Evolutionary conservation across 305 asterid species (phyloP).

Genomic region (Solanum hybrid): DNA sequence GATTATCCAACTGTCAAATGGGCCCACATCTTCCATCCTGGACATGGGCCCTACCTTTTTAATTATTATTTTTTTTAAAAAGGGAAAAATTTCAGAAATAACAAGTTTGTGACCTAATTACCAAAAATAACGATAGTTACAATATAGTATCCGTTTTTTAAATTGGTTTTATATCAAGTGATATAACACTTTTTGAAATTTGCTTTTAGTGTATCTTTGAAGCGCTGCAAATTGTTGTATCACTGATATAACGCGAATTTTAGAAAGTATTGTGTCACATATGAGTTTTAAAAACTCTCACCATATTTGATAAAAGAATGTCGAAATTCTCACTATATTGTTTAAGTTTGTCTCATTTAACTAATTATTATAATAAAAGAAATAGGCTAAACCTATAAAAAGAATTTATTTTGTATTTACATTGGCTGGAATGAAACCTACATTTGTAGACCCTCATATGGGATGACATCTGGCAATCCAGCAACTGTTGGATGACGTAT

Average conservation of each 20-base stretch:
- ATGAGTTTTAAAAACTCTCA: neutral
- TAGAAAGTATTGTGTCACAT: neutral
- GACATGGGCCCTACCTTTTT: neutral
- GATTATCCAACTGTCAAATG: neutral
- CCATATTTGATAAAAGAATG: neutral
- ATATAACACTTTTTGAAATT: no score
- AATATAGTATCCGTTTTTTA: neutral
- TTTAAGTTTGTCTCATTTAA: neutral
- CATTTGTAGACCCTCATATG: neutral
- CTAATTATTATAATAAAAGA: neutral
- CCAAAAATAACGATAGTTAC: neutral
- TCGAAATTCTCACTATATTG: neutral
- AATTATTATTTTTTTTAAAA: no score
- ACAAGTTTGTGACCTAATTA: neutral
- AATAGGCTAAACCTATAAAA: neutral
- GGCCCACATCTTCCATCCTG: neutral
- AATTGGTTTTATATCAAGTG: neutral
- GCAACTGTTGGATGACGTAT: neutral
- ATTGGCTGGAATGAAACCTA: constrained; percentile 2
- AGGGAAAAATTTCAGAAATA: neutral
- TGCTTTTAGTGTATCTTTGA: neutral
- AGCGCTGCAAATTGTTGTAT: neutral
- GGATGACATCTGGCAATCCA: neutral
- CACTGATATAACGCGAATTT: neutral
- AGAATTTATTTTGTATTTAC: neutral